Conservation (phyloP, 371 early-diverging fungal species). For the Phascolomyces articulosus region DNA sequence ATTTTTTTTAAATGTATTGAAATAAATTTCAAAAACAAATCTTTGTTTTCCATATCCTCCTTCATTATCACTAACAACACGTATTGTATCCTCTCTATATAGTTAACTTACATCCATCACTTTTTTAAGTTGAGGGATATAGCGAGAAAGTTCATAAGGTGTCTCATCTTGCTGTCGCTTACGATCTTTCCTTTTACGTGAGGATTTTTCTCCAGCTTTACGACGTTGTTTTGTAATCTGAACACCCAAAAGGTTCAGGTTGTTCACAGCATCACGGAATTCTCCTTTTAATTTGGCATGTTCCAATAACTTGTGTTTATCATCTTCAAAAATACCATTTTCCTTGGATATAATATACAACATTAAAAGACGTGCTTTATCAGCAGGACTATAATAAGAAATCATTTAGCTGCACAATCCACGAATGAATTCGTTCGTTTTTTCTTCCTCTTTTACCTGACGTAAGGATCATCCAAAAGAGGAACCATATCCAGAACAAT, state of each 20-base stretch:
- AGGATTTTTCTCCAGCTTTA: slow-evolving; percentile 31
- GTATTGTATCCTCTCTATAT: not conserved
- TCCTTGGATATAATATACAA: slow-evolving; percentile 80
- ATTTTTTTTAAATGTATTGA: no score
- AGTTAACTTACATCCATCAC: slow-evolving; percentile 41
- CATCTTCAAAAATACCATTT: slow-evolving; percentile 68
- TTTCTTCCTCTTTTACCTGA: slow-evolving; percentile 42
- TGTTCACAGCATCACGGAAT: slow-evolving; percentile 75
- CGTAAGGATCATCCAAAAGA: slow-evolving; percentile 70
- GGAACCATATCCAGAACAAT: slow-evolving; percentile 89
- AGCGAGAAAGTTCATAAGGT: slow-evolving; percentile 73
- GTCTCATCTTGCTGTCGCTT: slow-evolving; percentile 44
- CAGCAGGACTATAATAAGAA: slow-evolving; percentile 45
- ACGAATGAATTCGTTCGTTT: no score
- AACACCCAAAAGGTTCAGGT: slow-evolving; percentile 73
- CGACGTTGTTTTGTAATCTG: slow-evolving; percentile 38
- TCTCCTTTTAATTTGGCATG: slow-evolving; percentile 73
- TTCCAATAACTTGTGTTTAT: slow-evolving; percentile 73
- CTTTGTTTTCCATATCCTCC: no score
- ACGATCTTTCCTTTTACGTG: slow-evolving; percentile 30
- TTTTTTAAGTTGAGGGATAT: slow-evolving; percentile 64
- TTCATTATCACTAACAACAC: no score
- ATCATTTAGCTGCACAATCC: no score
- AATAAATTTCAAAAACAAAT: no score
- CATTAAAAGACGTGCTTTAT: slow-evolving; percentile 90